Evolutionary conservation across 208 protist genomes (phyloP).

Genomic region (Entamoeba moshkovskii): DNA sequence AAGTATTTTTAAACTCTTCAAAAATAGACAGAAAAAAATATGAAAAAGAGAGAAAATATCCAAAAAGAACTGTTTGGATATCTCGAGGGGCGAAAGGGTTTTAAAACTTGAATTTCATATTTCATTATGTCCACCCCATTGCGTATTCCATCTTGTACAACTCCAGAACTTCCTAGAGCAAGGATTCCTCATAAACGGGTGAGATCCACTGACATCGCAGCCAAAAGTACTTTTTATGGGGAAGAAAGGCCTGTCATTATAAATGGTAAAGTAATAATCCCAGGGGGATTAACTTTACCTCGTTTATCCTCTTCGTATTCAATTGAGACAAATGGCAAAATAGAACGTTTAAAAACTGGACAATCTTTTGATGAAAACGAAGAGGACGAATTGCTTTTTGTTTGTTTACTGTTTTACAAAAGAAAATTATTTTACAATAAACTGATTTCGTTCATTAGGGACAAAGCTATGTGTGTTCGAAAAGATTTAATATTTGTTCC

Average conservation of each 20-base stretch:
- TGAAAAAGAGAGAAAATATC: no score
- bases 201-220: neutral
- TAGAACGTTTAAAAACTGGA: neutral
- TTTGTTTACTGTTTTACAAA: neutral
- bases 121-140: no score
- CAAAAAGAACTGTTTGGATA: no score
- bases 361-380: neutral
- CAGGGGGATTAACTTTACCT: neutral
- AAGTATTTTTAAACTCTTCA: no score
- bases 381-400: neutral
- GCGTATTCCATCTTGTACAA: no score
- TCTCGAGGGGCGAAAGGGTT: no score
- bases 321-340: neutral
- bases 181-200: no score
- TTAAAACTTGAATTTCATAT: no score
- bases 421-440: no score
- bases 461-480: neutral
- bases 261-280: neutral
- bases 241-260: neutral
- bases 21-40: no score
- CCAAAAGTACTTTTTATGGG: neutral
- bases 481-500: neutral
- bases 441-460: no score
- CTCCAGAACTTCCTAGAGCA: no score
- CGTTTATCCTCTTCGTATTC: neutral